A percentile compares a stretch with the other conserved stretches of the same genome.
Evolutionary conservation across 495 filamentous ascomycete genomes (phyloP).

Genomic region (Thermothielavioides terrestris): DNA sequence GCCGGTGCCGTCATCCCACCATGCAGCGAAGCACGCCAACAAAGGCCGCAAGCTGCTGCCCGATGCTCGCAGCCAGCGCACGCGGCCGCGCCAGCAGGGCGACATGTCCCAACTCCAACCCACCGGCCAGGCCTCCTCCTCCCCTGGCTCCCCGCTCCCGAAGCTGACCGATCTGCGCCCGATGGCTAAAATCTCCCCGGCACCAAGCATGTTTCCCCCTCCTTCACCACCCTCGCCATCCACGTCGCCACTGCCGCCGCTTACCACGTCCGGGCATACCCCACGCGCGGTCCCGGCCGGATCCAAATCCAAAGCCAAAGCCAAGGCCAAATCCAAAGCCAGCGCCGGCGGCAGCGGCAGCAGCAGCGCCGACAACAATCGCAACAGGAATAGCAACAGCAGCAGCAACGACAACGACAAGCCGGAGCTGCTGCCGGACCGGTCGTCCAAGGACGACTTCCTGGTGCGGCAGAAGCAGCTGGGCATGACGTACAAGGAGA

Average conservation of each 20-base stretch:
- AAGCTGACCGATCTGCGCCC: background rate
- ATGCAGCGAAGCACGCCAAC: background rate
- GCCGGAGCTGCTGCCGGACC: slow-evolving; percentile 7
- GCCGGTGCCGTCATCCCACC: background rate
- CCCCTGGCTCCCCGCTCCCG: background rate
- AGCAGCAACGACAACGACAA: slow-evolving; percentile 9
- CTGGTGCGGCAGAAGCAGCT: slow-evolving; percentile 53
- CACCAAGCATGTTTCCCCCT: no score
- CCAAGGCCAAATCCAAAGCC: background rate
- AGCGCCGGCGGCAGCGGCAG: background rate
- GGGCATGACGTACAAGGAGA: slow-evolving; percentile 75
- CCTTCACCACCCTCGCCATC: no score
- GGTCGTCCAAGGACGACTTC: slow-evolving; percentile 46
- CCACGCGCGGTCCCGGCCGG: no score
- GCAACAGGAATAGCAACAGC: no score
- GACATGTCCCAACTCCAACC: background rate
- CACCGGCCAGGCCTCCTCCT: background rate
- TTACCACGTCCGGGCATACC: no score
- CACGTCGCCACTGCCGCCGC: no score
- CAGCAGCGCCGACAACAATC: no score
- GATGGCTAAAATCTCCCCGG: no score
- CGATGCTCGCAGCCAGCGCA: background rate
- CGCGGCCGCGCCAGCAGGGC: background rate
- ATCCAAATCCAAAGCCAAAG: no score
- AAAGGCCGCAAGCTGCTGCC: slow-evolving; percentile 30